phyloP scores from a whole-genome alignment of 129 eudicot genomes.

The Scalesia atractyloides region DNA sequence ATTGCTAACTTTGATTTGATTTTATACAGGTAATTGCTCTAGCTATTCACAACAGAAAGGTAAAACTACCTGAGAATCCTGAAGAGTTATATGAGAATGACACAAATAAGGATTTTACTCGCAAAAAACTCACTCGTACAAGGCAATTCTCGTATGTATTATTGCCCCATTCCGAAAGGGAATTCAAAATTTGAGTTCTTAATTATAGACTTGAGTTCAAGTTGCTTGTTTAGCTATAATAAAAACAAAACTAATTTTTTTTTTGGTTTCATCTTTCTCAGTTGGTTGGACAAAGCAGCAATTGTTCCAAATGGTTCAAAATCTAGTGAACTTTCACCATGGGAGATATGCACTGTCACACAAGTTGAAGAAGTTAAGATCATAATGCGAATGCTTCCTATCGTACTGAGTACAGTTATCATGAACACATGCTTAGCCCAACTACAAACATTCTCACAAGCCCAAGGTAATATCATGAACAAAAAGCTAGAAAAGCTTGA shows the following conservation, averaged over 20 bases:
- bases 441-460: constrained; percentile 75
- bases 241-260: neutral
- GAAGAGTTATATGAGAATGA: constrained; percentile 52
- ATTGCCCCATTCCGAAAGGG: neutral
- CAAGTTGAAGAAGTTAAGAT: constrained; percentile 80
- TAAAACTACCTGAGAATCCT: constrained; percentile 44
- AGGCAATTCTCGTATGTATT: constrained; percentile 52
- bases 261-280: constrained; percentile 4
- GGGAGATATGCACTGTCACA: constrained; percentile 69
- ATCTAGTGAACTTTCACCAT: constrained; percentile 31
- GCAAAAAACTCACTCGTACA: constrained; percentile 48
- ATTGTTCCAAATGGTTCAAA: constrained; percentile 35
- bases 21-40: constrained; percentile 51
- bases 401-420: constrained; percentile 68
- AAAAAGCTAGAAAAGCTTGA: constrained; percentile 39
- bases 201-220: neutral
- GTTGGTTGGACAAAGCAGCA: constrained; percentile 83
- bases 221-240: neutral
- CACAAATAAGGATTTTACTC: constrained; percentile 38
- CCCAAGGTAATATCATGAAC: constrained; percentile 62
- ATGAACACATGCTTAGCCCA: constrained; percentile 85
- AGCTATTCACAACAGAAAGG: constrained; percentile 55
- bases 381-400: constrained; percentile 74
- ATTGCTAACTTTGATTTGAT: neutral
- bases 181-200: neutral